Conservation (phyloP, 306 rosid genomes). For the Castanopsis chinensis region DNA sequence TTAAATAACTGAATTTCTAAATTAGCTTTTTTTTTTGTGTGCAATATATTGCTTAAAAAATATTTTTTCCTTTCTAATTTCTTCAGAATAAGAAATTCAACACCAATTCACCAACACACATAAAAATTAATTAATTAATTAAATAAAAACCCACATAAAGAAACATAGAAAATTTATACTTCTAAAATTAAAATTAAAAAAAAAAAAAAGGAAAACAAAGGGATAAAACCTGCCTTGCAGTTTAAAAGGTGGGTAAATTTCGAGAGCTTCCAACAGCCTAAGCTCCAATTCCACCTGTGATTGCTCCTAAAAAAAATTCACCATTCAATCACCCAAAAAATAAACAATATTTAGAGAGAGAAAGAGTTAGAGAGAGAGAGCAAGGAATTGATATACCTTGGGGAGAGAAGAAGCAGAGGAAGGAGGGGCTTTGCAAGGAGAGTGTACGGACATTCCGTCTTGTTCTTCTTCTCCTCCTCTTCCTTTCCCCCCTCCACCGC, state of each 20-base stretch:
- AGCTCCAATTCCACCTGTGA: conserved; percentile 89
- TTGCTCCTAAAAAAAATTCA: conserved; percentile 53
- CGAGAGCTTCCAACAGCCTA: conserved; percentile 70
- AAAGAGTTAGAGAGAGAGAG: conserved; percentile 9
- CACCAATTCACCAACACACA: neutral
- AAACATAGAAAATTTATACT: neutral
- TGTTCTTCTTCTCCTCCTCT: conserved; percentile 86
- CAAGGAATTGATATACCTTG: conserved; percentile 47
- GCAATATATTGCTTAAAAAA: too few relatives aligned
- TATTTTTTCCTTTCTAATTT: too few relatives aligned
- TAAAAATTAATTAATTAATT: neutral
- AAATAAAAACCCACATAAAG: neutral
- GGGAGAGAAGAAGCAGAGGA: conserved; percentile 93
- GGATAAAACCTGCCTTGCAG: conserved; percentile 56
- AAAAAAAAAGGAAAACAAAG: neutral
- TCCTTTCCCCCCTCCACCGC: conserved; percentile 35
- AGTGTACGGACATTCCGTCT: conserved; percentile 92
- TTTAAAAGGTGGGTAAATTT: conserved; percentile 72
- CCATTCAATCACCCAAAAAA: conserved; percentile 1
- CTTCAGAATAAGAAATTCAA: neutral
- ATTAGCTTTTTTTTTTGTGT: too few relatives aligned
- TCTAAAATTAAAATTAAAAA: too few relatives aligned
- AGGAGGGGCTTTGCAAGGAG: conserved; percentile 97
- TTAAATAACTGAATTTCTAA: too few relatives aligned
- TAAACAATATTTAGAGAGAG: neutral